phyloP scores from a whole-genome alignment of 169 alveolate species.

The Plasmodium fragile region DNA sequence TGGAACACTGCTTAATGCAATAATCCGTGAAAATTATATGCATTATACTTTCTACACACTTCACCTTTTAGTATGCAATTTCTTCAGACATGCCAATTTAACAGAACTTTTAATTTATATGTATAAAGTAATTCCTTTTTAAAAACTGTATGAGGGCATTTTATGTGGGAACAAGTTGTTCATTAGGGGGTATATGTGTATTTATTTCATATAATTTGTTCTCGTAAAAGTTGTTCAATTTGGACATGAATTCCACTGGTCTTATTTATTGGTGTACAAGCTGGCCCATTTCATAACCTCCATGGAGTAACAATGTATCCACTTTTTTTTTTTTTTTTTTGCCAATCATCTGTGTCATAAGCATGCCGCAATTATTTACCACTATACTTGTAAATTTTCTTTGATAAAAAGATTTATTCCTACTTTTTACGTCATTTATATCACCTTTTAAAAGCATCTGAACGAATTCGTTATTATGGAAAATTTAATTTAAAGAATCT shows the following conservation, averaged over 20 bases:
- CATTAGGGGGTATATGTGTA: neutral
- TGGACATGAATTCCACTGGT: neutral
- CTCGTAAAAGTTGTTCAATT: neutral
- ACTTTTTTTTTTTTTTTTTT: neutral
- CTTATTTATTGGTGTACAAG: neutral
- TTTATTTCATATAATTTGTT: neutral
- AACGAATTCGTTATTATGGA: neutral
- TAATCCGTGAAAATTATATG: neutral
- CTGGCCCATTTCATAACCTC: neutral
- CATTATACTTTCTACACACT: neutral
- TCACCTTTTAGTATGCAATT: neutral
- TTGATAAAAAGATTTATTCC: neutral
- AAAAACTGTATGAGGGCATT: neutral
- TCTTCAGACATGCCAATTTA: neutral
- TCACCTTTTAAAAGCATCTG: neutral
- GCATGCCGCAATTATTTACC: neutral
- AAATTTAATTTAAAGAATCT: neutral
- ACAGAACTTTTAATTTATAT: neutral
- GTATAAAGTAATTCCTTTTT: neutral
- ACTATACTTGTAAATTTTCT: neutral
- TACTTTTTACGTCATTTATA: neutral
- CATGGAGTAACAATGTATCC: neutral
- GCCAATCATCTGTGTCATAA: neutral
- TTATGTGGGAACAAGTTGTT: neutral
- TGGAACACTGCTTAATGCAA: neutral